Conservation (phyloP, 306 rosid species). For the Inga oerstediana region DNA sequence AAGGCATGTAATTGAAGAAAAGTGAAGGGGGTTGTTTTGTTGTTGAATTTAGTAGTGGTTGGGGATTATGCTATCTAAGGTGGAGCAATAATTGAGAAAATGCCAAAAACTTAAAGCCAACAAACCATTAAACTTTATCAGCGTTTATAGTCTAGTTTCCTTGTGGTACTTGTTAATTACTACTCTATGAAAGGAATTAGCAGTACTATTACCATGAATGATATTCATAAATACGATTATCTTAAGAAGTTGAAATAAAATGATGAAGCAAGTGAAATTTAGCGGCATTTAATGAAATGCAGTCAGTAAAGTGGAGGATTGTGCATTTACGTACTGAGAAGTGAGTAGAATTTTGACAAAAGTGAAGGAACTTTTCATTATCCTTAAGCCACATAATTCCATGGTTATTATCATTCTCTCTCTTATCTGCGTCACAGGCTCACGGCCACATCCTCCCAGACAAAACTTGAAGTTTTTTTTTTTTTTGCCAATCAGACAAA, state of each 20-base stretch:
- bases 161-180: no score
- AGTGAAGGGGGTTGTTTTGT: background rate
- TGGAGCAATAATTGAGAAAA: conserved; percentile 32
- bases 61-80: background rate
- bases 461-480: background rate
- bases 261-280: background rate
- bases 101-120: conserved; percentile 30
- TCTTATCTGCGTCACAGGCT: background rate
- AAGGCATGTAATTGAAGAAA: background rate
- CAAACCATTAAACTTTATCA: background rate
- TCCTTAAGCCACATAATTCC: background rate
- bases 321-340: no score
- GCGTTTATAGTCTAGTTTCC: background rate
- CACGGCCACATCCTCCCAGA: background rate
- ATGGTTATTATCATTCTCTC: background rate
- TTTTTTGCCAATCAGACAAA: no score
- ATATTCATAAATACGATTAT: background rate
- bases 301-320: no score
- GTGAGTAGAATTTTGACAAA: background rate
- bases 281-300: no score
- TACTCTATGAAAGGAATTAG: no score
- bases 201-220: background rate
- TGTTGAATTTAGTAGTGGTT: conserved; percentile 31
- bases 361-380: background rate
- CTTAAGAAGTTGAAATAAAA: background rate